Base-by-base conservation (phyloP, 768 basidiomycete species). In the Rubroboletus satanas region DNA sequence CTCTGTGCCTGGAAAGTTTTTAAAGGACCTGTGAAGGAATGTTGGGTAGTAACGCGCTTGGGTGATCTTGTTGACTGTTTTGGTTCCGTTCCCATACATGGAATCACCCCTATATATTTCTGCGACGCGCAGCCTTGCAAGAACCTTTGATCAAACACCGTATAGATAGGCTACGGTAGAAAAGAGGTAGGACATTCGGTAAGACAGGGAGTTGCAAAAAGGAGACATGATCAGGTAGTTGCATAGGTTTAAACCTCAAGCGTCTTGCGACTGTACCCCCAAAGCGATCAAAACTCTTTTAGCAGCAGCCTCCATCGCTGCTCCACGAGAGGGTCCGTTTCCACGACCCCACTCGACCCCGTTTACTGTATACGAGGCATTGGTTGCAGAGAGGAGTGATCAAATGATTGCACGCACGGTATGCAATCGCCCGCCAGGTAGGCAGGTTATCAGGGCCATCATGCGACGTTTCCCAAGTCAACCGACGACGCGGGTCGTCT, bases 301-400 rank as follows among this genome's bases (percentile, higher is more conserved):
- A 32, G 66, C 61, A 9, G 66, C 66, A n/a, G 39, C 53, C 26
- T 68, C 66, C 62, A 46, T 67, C 18, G 66, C 66, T 39, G 52
- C 55, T n/a, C 56, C 51, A 15, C 52, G 52, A 41, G 61, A 56
- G 12, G 42, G 23, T 7, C 66, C 66, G 0, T 15, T 42, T n/a
- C 66, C 66, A 38, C 58, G 57, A 28, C 66, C 64, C 57, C 57
- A 64, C 21, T 68, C 64, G 17, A 64, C 15, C 9, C 33, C 54
- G 6, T 59, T 18, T 12, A 68, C 66, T 67, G 49, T 28, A 39
- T n/a, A 42, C 21, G 7, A 54, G 44, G 10, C 3, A 14, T 66
- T 12, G 5, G 36, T 39, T 21, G 4, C 21, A 26, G 18, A 14
- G n/a, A 49, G 12, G 17, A 33, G 26, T 28, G 15, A 46, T 31